Evolutionary conservation across 2,329 filamentous ascomycete species (phyloP).

Genomic region (Aspergillus persii): DNA sequence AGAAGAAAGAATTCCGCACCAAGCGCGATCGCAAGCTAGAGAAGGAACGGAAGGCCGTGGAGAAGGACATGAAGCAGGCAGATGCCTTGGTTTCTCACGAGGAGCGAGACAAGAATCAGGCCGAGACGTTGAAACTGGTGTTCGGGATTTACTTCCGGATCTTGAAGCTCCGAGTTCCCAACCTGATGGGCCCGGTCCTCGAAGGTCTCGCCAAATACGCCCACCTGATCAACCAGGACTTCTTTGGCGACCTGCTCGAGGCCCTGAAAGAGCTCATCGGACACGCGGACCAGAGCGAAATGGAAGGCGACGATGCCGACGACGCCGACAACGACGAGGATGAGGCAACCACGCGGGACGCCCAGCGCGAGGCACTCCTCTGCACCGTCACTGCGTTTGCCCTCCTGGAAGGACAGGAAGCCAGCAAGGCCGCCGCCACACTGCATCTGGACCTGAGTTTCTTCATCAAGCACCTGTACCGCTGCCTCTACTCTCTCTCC

Average conservation of each 20-base stretch:
- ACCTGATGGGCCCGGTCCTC: constrained; percentile 93
- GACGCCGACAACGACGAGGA: constrained; percentile 29
- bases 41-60: constrained; percentile 81
- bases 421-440: constrained; percentile 74
- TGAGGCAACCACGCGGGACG: constrained; percentile 61
- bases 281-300: constrained; percentile 57
- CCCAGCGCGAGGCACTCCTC: constrained; percentile 81
- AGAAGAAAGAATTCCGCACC: constrained; percentile 80
- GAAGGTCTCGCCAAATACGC: constrained; percentile 92
- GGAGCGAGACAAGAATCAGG: constrained; percentile 88
- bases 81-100: constrained; percentile 90
- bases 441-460: constrained; percentile 90
- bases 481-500: constrained; percentile 73
- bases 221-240: constrained; percentile 97
- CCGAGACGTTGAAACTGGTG: constrained; percentile 91
- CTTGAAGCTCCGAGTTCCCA: constrained; percentile 74
- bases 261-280: constrained; percentile 89
- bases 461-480: constrained; percentile 93
- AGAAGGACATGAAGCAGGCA: constrained; percentile 90
- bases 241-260: constrained; percentile 94
- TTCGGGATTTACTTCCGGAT: constrained; percentile 96
- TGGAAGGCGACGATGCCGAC: constrained; percentile 47
- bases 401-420: constrained; percentile 92
- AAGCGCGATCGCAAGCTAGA: constrained; percentile 80
- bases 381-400: constrained; percentile 96